These are phyloP conservation scores for Gossypium arboreum DNA, from an alignment of 345 rosid species.

Conservation along the genomic window DNA sequence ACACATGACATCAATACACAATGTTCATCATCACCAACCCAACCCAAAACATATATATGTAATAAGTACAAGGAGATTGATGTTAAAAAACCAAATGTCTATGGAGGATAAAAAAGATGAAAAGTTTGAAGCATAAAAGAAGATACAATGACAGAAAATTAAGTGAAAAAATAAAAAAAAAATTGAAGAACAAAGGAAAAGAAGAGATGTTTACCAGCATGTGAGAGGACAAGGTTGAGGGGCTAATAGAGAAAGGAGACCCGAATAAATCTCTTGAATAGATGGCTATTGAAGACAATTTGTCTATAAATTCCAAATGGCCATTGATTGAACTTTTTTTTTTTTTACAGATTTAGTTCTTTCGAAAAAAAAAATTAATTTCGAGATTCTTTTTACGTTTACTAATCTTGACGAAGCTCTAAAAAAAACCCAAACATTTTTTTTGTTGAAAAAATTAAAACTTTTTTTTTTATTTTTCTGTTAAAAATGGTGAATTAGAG, in stretches of 20 bases:
- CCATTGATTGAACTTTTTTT: background rate
- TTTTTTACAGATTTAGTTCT: background rate
- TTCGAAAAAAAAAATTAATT: background rate
- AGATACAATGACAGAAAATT: background rate
- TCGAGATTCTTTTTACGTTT: background rate
- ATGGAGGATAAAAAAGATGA: background rate
- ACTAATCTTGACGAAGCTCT: conserved; percentile 10
- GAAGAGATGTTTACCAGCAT: conserved; percentile 2
- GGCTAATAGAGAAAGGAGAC: conserved; percentile 3
- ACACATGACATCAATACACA: background rate
- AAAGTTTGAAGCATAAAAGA: background rate
- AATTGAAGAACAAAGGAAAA: background rate
- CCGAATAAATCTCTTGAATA: conserved; percentile 11
- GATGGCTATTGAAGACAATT: background rate
- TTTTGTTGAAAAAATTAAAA: background rate
- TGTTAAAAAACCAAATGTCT: background rate
- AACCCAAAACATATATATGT: background rate
- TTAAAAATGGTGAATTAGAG: background rate
- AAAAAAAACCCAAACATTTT: background rate
- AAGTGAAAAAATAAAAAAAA: background rate
- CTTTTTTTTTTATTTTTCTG: background rate
- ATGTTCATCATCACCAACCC: background rate
- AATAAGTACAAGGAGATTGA: background rate
- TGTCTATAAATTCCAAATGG: background rate
- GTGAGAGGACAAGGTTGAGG: background rate